phyloP scores from a whole-genome alignment of 768 basidiomycete genomes.

The Leccinum broughii region DNA sequence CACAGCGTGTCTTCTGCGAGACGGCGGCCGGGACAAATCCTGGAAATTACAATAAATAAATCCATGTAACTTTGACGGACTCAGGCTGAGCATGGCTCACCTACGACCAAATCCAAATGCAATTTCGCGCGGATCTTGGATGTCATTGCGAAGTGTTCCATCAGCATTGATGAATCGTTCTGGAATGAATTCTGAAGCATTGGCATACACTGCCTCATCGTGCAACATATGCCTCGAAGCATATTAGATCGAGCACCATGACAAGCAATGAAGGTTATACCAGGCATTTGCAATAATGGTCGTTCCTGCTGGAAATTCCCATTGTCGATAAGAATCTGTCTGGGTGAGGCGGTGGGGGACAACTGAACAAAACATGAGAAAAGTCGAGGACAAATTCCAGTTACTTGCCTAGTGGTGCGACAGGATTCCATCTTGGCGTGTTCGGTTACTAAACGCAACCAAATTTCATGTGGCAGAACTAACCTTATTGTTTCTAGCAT shows the following conservation, averaged over 20 bases:
- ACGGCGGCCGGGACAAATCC: slow-evolving; percentile 7
- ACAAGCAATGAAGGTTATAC: neutral
- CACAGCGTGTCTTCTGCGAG: slow-evolving; percentile 7
- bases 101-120: slow-evolving; percentile 10
- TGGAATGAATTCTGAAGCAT: slow-evolving; percentile 5
- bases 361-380: neutral
- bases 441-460: neutral
- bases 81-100: neutral
- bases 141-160: neutral
- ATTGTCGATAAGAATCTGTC: slow-evolving; percentile 1
- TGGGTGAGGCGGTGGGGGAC: slow-evolving; percentile 6
- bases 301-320: slow-evolving; percentile 6
- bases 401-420: slow-evolving; percentile 6
- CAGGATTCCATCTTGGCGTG: slow-evolving; percentile 7
- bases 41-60: neutral
- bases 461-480: neutral
- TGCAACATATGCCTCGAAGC: slow-evolving; percentile 9
- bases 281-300: slow-evolving; percentile 2
- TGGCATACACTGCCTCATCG: slow-evolving; percentile 2
- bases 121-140: slow-evolving; percentile 6
- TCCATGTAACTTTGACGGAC: neutral
- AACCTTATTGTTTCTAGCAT: slow-evolving; percentile 4
- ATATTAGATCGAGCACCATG: neutral
- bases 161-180: neutral
- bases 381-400: neutral